Base-by-base conservation (phyloP, 2,329 filamentous ascomycete genomes). In the Colletotrichum kahawae region DNA sequence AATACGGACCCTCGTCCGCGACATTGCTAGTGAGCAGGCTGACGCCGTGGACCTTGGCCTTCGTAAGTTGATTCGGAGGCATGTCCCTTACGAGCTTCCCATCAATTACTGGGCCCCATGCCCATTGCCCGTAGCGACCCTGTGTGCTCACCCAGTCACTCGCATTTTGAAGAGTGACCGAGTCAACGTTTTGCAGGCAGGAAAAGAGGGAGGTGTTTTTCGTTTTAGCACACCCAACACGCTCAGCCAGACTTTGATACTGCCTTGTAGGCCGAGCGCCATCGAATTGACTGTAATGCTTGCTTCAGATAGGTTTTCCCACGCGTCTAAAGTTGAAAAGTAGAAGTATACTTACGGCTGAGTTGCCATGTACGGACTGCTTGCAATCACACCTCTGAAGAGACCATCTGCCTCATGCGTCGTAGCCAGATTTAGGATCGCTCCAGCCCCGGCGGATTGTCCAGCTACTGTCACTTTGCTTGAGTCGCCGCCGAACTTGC, bases 401-500 rank as follows among this genome's bases (percentile, higher is more conserved):
- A 74, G 48, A 9, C 66, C 71, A 27, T 59, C 71, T 18, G 59
- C 48, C 14, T 38, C 38, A 16, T 63, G 33, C 48, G 24, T 70
- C 1, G 67, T 48, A 18, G 67, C 71, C 18, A 74, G 43, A 13
- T 64, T 14, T 12, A 74, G 9, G 1, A 21, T 18, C 21, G 66
- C 71, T 21, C 67, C 71, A 21, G 68, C 72, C 1, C 72, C 72
- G 16, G 68, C 51, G 7, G 67, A 71, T 13, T 75, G 67, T 7
- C 72, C 72, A 10, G 54, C 69, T 9, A 75, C 56, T 1, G 72
- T 75, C 9, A 75, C 68, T 18, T 29, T 56, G 2, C 24, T 34
- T 18, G 72, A 38, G 2, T 78, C 73, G n/a, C 77, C 77, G 4
- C 77, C 77, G 48, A 78, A 78, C 24, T 75, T 70, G 34, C 43